These are phyloP conservation scores for Canariomyces notabilis DNA, from an alignment of 2,329 filamentous ascomycete species.

Conservation along the genomic window DNA sequence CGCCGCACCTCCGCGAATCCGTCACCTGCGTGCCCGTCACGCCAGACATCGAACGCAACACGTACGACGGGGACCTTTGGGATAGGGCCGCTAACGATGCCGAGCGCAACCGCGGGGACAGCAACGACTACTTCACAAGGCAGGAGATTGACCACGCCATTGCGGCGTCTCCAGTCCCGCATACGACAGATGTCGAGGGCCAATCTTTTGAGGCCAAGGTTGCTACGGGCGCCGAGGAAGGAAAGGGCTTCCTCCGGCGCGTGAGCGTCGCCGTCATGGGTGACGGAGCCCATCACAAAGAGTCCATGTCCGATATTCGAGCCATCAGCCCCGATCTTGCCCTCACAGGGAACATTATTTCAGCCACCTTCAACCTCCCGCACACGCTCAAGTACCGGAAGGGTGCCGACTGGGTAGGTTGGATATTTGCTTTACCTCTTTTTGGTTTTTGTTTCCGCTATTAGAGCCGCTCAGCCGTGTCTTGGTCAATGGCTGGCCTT, in stretches of 20 bases:
- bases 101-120: conserved; percentile 14
- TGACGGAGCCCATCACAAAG: conserved; percentile 27
- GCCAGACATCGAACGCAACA: conserved; percentile 33
- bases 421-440: not conserved
- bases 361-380: conserved; percentile 60
- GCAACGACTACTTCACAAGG: conserved; percentile 29
- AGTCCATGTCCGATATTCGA: conserved; percentile 52
- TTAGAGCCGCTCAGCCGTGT: not conserved
- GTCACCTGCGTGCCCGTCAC: conserved; percentile 38
- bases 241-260: conserved; percentile 39
- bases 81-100: too few relatives aligned
- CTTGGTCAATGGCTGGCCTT: not conserved
- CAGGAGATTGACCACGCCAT: conserved; percentile 22
- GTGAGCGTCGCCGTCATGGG: conserved; percentile 41
- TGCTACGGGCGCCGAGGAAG: conserved; percentile 32
- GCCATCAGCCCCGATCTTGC: conserved; percentile 52
- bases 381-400: conserved; percentile 55
- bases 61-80: conserved; percentile 31
- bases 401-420: conserved; percentile 56
- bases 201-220: conserved; percentile 22
- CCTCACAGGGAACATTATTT: conserved; percentile 62
- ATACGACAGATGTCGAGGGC: conserved; percentile 16
- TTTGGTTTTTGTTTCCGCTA: not conserved
- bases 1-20: conserved; percentile 32
- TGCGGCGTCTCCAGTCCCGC: conserved; percentile 24